Conservation (phyloP, 352 stramenopile species). For the Bremia lactucae region DNA sequence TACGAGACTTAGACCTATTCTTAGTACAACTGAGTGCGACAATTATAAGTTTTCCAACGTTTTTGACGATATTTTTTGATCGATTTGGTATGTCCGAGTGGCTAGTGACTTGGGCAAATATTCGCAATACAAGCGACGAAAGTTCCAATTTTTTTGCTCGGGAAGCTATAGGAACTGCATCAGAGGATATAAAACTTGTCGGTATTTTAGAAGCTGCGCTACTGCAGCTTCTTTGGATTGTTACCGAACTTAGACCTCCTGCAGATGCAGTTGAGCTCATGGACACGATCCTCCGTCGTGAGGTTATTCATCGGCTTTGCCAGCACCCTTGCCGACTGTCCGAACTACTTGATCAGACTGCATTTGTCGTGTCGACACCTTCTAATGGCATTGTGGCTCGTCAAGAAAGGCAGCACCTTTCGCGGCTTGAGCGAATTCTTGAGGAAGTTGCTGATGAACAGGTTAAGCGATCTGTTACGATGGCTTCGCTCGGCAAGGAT, state of each 20-base stretch:
- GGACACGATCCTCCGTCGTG: slow-evolving; percentile 62
- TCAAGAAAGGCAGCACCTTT: slow-evolving; percentile 58
- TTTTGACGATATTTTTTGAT: slow-evolving; percentile 74
- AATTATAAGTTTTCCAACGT: slow-evolving; percentile 51
- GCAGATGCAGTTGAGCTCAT: slow-evolving; percentile 45
- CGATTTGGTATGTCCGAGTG: slow-evolving; percentile 69
- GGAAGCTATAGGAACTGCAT: slow-evolving; percentile 5
- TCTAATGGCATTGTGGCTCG: slow-evolving; percentile 51
- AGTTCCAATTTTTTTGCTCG: slow-evolving; percentile 34
- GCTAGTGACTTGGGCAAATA: slow-evolving; percentile 53
- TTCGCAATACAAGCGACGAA: slow-evolving; percentile 22
- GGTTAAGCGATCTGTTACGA: slow-evolving; percentile 28
- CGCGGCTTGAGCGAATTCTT: slow-evolving; percentile 47
- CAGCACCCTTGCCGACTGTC: slow-evolving; percentile 63
- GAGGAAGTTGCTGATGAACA: slow-evolving; percentile 69
- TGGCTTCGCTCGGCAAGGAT: slow-evolving; percentile 21
- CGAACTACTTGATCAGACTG: slow-evolving; percentile 70
- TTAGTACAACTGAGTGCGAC: slow-evolving; percentile 55
- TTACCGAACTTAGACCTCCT: slow-evolving; percentile 72
- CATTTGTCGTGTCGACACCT: slow-evolving; percentile 57
- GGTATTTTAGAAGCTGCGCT: slow-evolving; percentile 68
- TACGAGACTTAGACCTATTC: slow-evolving; percentile 68
- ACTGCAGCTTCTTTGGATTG: slow-evolving; percentile 76
- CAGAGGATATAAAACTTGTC: slow-evolving; percentile 53
- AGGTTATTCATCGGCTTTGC: slow-evolving; percentile 81